Evolutionary conservation across 1,139 yeast genomes (phyloP).

Genomic region (Pichia sp.): DNA sequence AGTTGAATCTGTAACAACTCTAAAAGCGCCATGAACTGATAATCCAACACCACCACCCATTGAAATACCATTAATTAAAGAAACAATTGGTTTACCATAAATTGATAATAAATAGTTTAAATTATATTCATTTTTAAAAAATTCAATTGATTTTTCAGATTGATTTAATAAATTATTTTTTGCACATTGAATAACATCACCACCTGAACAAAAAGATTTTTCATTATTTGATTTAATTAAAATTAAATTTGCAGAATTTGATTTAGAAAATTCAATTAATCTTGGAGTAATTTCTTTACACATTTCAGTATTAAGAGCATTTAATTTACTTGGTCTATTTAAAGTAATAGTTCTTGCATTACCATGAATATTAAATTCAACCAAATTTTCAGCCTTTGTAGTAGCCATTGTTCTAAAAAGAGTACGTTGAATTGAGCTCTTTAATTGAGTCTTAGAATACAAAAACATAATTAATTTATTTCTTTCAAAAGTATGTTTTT

Average conservation of each 20-base stretch:
- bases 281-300: conserved; percentile 68
- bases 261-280: conserved; percentile 67
- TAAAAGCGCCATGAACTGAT: conserved; percentile 87
- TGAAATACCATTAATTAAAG: conserved; percentile 86
- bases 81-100: conserved; percentile 75
- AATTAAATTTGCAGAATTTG: conserved; percentile 56
- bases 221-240: conserved; percentile 64
- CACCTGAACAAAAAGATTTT: conserved; percentile 80
- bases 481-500: no score
- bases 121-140: conserved; percentile 77
- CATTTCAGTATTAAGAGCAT: conserved; percentile 81
- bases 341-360: conserved; percentile 71
- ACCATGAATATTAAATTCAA: conserved; percentile 55
- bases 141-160: conserved; percentile 50
- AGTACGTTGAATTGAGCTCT: not conserved
- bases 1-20: conserved; percentile 86
- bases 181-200: conserved; percentile 83
- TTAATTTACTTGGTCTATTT: conserved; percentile 77
- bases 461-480: conserved; percentile 3
- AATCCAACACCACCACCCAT: conserved; percentile 99
- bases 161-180: conserved; percentile 43
- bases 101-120: conserved; percentile 76
- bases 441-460: not conserved
- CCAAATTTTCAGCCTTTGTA: conserved; percentile 32
- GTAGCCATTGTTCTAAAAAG: conserved; percentile 22